Base-by-base conservation (phyloP, 257 asterid genomes). In the Nicotiana sylvestris region DNA sequence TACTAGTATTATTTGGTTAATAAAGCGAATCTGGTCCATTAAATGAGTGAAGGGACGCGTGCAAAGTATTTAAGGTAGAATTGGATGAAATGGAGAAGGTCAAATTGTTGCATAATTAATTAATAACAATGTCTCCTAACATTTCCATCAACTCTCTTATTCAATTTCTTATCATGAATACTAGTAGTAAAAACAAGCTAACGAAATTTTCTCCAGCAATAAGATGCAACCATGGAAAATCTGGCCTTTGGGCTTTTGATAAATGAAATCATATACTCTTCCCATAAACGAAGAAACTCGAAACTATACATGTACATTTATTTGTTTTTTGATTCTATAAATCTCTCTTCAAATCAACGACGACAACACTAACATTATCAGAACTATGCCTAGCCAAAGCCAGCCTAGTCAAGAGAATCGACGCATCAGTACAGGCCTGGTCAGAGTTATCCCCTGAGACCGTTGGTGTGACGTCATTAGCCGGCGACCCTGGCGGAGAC, bases 401-500 rank as follows among this genome's bases (percentile, higher is more conserved):
- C 83, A 95, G 84, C 83, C 93, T 94, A 1, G 99, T 94, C 94
- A 95, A 83, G 87, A 95, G 91, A 61, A 95, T 92, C 3, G 99
- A 92, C 66, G 99, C 98, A 85, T 95, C 97, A n/a, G 92, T 89
- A 91, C 99, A 95, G 1, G 93, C 94, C 84, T 92, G 86, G 72
- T 94, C 97, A 80, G 97, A 87, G 87, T 91, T 88, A 84, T 89
- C 91, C n/a, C 93, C 92, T 37, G 85, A 90, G 29, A 83, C 89
- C 61, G 85, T 80, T 7, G 87, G 90, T 1, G 79, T 85, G 6
- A 81, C 68, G 30, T 89, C 92, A 17, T 57, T 92, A 2, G 88
- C 93, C 21, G 91, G 93, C 15, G 97, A 91, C 5, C 85, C 62
- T 2, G 89, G 88, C 33, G 96, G 92, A 8, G 97, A 88, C 1